A percentile compares a stretch with the other conserved stretches of the same genome.
Conservation (phyloP, 2,329 filamentous ascomycete species). For the Chaetomiaceae sp. region DNA sequence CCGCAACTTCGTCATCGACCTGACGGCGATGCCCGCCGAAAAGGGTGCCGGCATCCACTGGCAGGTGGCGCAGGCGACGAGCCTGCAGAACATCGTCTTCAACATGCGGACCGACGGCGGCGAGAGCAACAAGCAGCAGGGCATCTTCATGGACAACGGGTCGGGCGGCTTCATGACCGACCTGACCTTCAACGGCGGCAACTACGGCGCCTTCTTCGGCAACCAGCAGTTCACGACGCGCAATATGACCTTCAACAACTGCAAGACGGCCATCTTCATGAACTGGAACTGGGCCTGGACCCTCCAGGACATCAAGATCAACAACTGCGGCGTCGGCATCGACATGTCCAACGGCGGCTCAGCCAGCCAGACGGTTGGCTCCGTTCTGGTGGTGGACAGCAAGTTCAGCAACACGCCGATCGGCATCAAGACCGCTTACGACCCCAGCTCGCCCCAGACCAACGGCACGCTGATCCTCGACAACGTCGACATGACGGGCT, state of each 20-base stretch:
- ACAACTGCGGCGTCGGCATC: constrained; percentile 67
- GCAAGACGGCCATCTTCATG: constrained; percentile 78
- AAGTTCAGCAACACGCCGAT: constrained; percentile 67
- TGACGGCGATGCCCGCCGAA: constrained; percentile 56
- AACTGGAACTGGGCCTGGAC: constrained; percentile 91
- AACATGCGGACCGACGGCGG: constrained; percentile 66
- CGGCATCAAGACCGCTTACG: constrained; percentile 72
- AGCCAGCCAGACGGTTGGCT: constrained; percentile 71
- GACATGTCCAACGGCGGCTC: constrained; percentile 65
- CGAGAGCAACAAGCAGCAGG: constrained; percentile 61
- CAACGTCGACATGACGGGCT: constrained; percentile 77
- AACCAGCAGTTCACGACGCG: constrained; percentile 84
- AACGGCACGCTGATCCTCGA: constrained; percentile 81
- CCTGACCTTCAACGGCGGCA: constrained; percentile 75
- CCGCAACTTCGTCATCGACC: constrained; percentile 75
- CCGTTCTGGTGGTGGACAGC: constrained; percentile 76
- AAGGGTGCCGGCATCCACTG: constrained; percentile 70
- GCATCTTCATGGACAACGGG: constrained; percentile 80
- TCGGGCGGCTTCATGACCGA: constrained; percentile 81
- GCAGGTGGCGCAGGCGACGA: constrained; percentile 80
- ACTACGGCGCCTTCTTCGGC: constrained; percentile 70
- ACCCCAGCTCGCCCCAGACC: constrained; percentile 53
- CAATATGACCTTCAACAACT: constrained; percentile 75
- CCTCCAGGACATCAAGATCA: constrained; percentile 68
- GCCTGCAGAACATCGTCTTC: constrained; percentile 74